Conservation (phyloP, 371 early-diverging fungal species). For the Rhizopus microsporus region DNA sequence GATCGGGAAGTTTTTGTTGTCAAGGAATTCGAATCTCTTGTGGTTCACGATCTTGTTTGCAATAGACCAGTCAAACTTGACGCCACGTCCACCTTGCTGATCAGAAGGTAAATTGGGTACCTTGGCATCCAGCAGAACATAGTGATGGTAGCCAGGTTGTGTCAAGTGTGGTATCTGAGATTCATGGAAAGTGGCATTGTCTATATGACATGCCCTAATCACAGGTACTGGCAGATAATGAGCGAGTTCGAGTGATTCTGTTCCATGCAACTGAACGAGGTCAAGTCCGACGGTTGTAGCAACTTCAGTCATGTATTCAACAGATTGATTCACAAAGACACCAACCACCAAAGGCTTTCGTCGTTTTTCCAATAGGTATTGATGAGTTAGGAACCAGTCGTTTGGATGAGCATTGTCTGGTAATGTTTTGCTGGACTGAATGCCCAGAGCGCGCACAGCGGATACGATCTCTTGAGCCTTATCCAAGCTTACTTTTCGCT, state of each 20-base stretch:
- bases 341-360: conserved; percentile 86
- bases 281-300: conserved; percentile 75
- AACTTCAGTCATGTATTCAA: conserved; percentile 74
- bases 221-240: conserved; percentile 79
- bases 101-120: conserved; percentile 47
- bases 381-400: conserved; percentile 66
- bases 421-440: conserved; percentile 9
- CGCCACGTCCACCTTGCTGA: conserved; percentile 74
- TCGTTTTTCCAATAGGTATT: conserved; percentile 45
- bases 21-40: conserved; percentile 24
- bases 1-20: conserved; percentile 59
- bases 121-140: conserved; percentile 74
- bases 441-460: conserved; percentile 54
- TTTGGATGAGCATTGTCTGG: conserved; percentile 5
- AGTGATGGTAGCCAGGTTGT: conserved; percentile 63
- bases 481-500: conserved; percentile 62
- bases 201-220: conserved; percentile 89
- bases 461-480: conserved; percentile 66
- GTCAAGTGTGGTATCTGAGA: conserved; percentile 44
- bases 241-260: conserved; percentile 68
- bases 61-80: conserved; percentile 79
- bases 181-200: conserved; percentile 38
- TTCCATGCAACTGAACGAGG: conserved; percentile 92
- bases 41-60: conserved; percentile 60
- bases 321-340: conserved; percentile 86